Evolutionary conservation across 1,139 yeast species (phyloP).

Genomic region (Geotrichum citri-aurantii): DNA sequence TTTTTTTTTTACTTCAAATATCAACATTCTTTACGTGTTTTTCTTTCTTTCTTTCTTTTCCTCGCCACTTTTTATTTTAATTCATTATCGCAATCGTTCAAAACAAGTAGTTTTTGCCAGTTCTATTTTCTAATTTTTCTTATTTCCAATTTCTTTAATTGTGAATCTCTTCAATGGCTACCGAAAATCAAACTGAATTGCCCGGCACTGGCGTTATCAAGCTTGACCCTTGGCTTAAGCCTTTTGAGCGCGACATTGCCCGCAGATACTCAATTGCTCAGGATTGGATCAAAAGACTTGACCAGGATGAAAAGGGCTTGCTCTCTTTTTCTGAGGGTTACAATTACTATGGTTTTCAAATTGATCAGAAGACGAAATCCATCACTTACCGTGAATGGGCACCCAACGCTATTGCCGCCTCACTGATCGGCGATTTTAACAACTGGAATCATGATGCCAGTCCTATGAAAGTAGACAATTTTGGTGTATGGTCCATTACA

Average conservation of each 20-base stretch:
- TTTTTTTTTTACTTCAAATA: background rate
- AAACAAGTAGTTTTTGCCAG: background rate
- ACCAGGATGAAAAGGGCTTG: slow-evolving; percentile 44
- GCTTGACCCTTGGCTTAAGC: slow-evolving; percentile 84
- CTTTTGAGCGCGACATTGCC: slow-evolving; percentile 57
- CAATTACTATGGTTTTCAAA: slow-evolving; percentile 69
- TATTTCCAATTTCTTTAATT: no score
- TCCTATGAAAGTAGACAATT: slow-evolving; percentile 48
- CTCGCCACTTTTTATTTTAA: background rate
- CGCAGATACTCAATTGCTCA: slow-evolving; percentile 52
- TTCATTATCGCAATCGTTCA: background rate
- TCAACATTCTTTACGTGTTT: background rate
- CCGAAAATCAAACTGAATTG: slow-evolving; percentile 7
- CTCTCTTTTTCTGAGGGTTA: slow-evolving; percentile 54
- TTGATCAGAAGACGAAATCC: slow-evolving; percentile 45
- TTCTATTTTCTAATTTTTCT: background rate
- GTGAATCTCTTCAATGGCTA: background rate
- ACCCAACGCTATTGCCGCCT: slow-evolving; percentile 73
- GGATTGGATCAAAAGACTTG: slow-evolving; percentile 50
- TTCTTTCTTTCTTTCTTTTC: background rate
- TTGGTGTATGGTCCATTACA: slow-evolving; percentile 61
- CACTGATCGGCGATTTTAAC: slow-evolving; percentile 86
- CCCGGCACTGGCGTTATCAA: slow-evolving; percentile 38
- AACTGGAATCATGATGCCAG: slow-evolving; percentile 64
- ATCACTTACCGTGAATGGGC: slow-evolving; percentile 77